Conservation (phyloP, 2,329 filamentous ascomycete species). For the Hypoxylon sp. region DNA sequence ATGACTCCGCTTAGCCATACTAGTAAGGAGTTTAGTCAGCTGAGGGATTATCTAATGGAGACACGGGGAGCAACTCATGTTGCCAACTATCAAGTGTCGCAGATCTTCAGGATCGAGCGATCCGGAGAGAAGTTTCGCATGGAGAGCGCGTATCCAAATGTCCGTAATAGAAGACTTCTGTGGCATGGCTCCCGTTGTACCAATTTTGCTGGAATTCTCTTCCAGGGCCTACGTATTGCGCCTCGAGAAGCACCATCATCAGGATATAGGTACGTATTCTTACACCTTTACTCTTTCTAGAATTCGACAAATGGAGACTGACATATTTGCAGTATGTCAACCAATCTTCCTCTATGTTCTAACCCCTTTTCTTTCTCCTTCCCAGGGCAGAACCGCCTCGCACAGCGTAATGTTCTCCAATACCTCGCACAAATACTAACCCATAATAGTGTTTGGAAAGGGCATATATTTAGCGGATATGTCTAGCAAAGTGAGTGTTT, state of each 20-base stretch:
- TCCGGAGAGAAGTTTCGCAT: constrained; percentile 80
- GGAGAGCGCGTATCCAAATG: constrained; percentile 65
- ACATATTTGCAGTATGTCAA: constrained; percentile 34
- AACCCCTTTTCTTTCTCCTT: background rate
- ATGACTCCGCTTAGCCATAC: constrained; percentile 76
- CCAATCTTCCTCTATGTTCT: background rate
- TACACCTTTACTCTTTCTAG: background rate
- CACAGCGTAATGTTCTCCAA: background rate
- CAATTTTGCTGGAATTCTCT: constrained; percentile 90
- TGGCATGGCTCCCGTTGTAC: constrained; percentile 90
- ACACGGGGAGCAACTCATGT: constrained; percentile 78
- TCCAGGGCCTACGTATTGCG: constrained; percentile 90
- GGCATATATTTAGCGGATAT: constrained; percentile 91
- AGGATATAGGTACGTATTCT: constrained; percentile 70
- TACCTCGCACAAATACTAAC: constrained; percentile 13
- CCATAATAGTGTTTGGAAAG: constrained; percentile 79
- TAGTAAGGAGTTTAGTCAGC: constrained; percentile 74
- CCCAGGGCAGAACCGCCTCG: background rate
- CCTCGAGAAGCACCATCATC: constrained; percentile 84
- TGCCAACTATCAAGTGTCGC: constrained; percentile 71
- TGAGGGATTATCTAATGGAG: constrained; percentile 76
- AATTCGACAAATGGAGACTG: constrained; percentile 11
- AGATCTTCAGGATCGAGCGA: constrained; percentile 88
- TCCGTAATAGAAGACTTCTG: constrained; percentile 78
- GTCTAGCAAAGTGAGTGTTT: constrained; percentile 71